Conservation (phyloP, 2,329 filamentous ascomycete genomes). For the Keithomyces neogunnii region DNA sequence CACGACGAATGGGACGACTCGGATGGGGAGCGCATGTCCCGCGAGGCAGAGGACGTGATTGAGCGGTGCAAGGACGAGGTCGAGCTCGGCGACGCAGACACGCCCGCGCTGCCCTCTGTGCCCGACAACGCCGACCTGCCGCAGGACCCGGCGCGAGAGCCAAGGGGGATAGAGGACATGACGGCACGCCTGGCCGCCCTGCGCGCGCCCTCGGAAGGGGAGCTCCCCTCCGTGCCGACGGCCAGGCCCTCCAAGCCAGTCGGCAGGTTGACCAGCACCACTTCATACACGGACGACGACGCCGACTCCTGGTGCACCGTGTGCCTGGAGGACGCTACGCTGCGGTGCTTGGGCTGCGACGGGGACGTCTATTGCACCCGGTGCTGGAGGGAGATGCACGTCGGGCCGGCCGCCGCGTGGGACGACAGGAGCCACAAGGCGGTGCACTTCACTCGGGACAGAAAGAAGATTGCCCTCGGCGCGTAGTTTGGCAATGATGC, state of each 20-base stretch:
- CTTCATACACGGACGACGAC: constrained; percentile 58
- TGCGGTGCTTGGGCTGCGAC: constrained; percentile 66
- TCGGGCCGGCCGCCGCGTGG: constrained; percentile 57
- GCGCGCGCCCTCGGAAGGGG: constrained; percentile 24
- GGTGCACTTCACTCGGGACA: constrained; percentile 44
- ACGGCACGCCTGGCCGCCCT: constrained; percentile 45
- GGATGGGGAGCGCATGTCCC: constrained; percentile 40
- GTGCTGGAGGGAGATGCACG: constrained; percentile 78
- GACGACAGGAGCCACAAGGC: constrained; percentile 65
- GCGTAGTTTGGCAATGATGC: constrained; percentile 11
- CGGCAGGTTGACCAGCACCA: constrained; percentile 29
- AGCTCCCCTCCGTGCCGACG: constrained; percentile 42
- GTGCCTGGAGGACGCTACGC: constrained; percentile 68
- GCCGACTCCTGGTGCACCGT: constrained; percentile 73
- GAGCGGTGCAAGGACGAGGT: constrained; percentile 37
- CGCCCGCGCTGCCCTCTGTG: neutral
- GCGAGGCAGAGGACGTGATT: constrained; percentile 36
- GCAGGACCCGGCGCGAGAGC: neutral
- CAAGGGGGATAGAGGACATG: constrained; percentile 30
- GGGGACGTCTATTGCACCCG: constrained; percentile 64
- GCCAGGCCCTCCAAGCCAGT: constrained; percentile 34
- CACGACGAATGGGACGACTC: constrained; percentile 32
- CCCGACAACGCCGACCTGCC: constrained; percentile 7
- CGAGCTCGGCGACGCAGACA: constrained; percentile 18
- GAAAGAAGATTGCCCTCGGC: constrained; percentile 26